Percentiles rank a stretch among this genome's conserved stretches.
These are phyloP conservation scores for Cladophialophora chaetospira DNA, from an alignment of 2,329 filamentous ascomycete genomes.

Conservation along the genomic window DNA sequence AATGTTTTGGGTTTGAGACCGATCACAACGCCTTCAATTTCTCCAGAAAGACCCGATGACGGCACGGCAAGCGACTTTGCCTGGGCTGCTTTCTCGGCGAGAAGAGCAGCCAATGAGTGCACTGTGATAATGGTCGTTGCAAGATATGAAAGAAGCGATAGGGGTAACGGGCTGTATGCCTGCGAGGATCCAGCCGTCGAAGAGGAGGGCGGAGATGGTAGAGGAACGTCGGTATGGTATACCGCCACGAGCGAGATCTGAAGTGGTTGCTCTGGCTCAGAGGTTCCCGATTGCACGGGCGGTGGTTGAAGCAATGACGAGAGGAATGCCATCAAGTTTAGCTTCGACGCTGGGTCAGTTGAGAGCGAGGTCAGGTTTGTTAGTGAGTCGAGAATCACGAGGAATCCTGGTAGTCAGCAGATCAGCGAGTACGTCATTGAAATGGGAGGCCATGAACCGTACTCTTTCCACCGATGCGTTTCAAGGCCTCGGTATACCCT, in stretches of 20 bases:
- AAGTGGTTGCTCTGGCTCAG: slow-evolving; percentile 31
- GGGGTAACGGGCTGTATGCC: slow-evolving; percentile 62
- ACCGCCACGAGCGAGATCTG: slow-evolving; percentile 71
- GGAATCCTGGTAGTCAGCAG: slow-evolving; percentile 2
- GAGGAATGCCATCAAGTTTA: slow-evolving; percentile 68
- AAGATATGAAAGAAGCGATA: slow-evolving; percentile 76
- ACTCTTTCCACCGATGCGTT: slow-evolving; percentile 17
- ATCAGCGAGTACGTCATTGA: not conserved
- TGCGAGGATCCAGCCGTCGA: slow-evolving; percentile 10
- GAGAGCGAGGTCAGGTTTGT: slow-evolving; percentile 24
- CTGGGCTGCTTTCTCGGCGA: slow-evolving; percentile 72
- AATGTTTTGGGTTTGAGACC: slow-evolving; percentile 51
- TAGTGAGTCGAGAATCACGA: slow-evolving; percentile 31
- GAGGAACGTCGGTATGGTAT: slow-evolving; percentile 80
- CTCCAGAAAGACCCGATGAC: slow-evolving; percentile 75
- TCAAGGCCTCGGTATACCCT: slow-evolving; percentile 38
- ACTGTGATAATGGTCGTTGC: slow-evolving; percentile 82
- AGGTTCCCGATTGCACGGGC: slow-evolving; percentile 27
- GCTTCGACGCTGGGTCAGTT: slow-evolving; percentile 29
- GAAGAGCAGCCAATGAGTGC: slow-evolving; percentile 71
- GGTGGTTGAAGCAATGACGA: slow-evolving; percentile 66
- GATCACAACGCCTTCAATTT: slow-evolving; percentile 74
- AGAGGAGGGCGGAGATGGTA: slow-evolving; percentile 36
- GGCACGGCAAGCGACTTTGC: slow-evolving; percentile 76
- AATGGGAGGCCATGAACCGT: slow-evolving; percentile 5